Evolutionary conservation across 108 stramenopile species (phyloP), one percentile per base, ranked within the genome.

Genomic region (Nannochloropsis gaditana): DNA sequence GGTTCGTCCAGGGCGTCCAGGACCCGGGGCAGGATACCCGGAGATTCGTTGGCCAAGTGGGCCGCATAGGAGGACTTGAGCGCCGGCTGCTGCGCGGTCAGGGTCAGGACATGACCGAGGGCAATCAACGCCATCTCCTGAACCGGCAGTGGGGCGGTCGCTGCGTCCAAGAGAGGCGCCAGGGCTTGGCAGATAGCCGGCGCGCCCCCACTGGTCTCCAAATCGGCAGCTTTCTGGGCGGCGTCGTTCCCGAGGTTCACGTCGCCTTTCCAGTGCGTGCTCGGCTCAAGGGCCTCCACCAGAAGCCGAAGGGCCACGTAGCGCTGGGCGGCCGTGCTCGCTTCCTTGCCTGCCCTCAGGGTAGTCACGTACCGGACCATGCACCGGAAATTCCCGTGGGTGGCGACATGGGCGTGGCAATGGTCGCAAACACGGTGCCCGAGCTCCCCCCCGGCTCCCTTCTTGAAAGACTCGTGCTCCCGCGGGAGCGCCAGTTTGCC

Each of bases 321-420:
- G 3, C 59, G 59, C 59, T 73, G 59, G 19, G 59, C 59, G 19
- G 59, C 59, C 4, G 59, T 73, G 59, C 59, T 73, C n/a, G 19
- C 59, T n/a, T 73, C 59, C 59, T n/a, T 73, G 19, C 59, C 59
- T 73, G 59, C 59, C 59, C 59, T 73, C 59, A 73, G 3, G 5
- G 59, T 73, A n/a, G 59, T 73, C 4, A 73, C n/a, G 59, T 73
- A 73, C 8, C 59, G 59, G n/a, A 73, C n/a, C 19, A 73, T 15
- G n/a, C 59, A 73, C 3, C 59, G 59, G 59, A n/a, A 73, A 73
- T 73, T 73, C 59, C 59, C 59, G n/a, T 73, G 59, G n/a, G 59
- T 73, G 19, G 6, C 6, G n/a, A 73, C n/a, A n/a, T 73, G 59
- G 59, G 59, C n/a, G 59, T 73, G 59, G 59, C 59, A 73, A 73